phyloP scores from a whole-genome alignment of 1,284 basidiomycete genomes.

The Calocybe gambosa region DNA sequence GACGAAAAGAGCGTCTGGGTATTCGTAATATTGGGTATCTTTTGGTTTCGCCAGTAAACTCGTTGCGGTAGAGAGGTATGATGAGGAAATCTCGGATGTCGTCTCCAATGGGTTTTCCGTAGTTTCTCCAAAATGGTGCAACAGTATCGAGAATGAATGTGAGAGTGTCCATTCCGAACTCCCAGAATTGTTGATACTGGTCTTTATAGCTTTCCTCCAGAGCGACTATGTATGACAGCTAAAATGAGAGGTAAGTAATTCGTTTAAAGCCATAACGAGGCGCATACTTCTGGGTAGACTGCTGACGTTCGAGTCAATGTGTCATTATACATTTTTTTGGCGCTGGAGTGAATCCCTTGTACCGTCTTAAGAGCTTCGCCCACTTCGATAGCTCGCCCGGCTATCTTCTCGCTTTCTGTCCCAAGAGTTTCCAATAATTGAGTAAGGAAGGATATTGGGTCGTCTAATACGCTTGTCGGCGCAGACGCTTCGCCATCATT shows the following conservation, averaged over 20 bases:
- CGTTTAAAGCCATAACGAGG: neutral
- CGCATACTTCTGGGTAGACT: conserved; percentile 64
- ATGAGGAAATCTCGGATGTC: conserved; percentile 74
- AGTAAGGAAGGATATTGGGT: conserved; percentile 44
- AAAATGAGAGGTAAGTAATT: conserved; percentile 5
- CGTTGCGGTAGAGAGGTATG: conserved; percentile 72
- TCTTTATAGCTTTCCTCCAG: conserved; percentile 71
- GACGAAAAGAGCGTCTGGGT: conserved; percentile 57
- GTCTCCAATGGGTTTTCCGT: conserved; percentile 69
- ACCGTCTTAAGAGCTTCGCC: conserved; percentile 42
- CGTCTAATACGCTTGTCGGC: conserved; percentile 43
- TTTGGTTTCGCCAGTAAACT: conserved; percentile 70
- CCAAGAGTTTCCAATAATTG: conserved; percentile 44
- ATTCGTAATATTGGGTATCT: conserved; percentile 53
- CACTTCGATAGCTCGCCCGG: conserved; percentile 41
- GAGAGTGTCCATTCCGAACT: conserved; percentile 65
- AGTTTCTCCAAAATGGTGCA: conserved; percentile 71
- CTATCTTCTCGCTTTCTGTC: conserved; percentile 32
- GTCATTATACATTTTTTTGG: conserved; percentile 62
- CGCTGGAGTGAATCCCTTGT: conserved; percentile 44
- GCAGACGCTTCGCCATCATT: conserved; percentile 18
- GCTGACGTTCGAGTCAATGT: conserved; percentile 63
- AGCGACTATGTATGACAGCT: conserved; percentile 63
- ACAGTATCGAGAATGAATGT: conserved; percentile 68
- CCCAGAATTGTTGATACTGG: conserved; percentile 71